These are phyloP conservation scores for Trichoderma sp. DNA, from an alignment of 2,329 filamentous ascomycete genomes.

Conservation along the genomic window DNA sequence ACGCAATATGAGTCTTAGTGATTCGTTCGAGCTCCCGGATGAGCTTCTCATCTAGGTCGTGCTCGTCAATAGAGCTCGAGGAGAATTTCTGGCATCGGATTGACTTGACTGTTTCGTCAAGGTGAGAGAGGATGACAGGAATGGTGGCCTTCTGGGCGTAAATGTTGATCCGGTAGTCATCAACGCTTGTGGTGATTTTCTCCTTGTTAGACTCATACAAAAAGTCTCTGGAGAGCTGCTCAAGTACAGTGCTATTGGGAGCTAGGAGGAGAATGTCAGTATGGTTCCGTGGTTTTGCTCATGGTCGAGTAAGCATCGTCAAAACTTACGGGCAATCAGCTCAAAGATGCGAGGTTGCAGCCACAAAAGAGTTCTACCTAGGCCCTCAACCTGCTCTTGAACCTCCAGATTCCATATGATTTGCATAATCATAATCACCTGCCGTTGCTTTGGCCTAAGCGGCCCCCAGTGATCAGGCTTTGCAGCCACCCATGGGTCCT, in stretches of 20 bases:
- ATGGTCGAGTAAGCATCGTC: not conserved
- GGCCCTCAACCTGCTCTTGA: conserved; percentile 41
- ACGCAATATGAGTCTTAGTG: conserved; percentile 33
- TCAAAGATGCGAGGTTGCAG: conserved; percentile 41
- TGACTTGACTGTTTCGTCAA: conserved; percentile 31
- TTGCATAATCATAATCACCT: conserved; percentile 44
- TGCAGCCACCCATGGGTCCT: conserved; percentile 43
- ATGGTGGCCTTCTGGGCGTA: conserved; percentile 30
- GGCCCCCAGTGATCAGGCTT: conserved; percentile 20
- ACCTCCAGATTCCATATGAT: conserved; percentile 50
- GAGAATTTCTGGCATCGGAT: conserved; percentile 30
- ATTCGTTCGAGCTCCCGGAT: conserved; percentile 33
- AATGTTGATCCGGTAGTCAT: conserved; percentile 30
- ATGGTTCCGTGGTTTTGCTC: too few relatives aligned
- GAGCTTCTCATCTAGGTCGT: conserved; percentile 23
- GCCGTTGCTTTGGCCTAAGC: conserved; percentile 38
- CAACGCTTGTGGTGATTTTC: conserved; percentile 26
- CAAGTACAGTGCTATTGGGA: not conserved
- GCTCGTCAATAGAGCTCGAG: conserved; percentile 22
- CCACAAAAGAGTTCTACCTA: conserved; percentile 41
- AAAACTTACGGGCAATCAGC: conserved; percentile 45
- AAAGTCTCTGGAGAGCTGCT: conserved; percentile 28
- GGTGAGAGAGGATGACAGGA: conserved; percentile 35
- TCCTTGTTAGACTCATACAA: conserved; percentile 33
- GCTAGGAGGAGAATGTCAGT: not conserved